Base-by-base conservation (phyloP, 176 grass and related monocot genomes). In the Poa pratensis region DNA sequence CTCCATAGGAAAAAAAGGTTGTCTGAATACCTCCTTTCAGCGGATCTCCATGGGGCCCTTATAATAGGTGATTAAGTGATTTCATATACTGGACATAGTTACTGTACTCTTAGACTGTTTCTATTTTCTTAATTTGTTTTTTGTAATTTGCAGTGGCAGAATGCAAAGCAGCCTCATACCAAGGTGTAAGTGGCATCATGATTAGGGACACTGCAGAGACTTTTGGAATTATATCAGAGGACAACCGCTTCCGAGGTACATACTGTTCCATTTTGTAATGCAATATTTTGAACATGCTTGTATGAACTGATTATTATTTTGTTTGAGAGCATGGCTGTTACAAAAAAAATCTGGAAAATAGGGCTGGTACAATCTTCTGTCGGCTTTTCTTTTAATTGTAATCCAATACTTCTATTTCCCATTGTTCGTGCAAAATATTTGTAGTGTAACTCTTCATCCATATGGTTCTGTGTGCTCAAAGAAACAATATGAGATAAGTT, bases 11-110 rank as follows among this genome's bases (percentile, higher is more conserved):
- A 92, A 87, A 98, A 90, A 16, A 34, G 85, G 71, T 86, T 95
- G 55, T 55, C 83, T 14, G 96, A 95, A 68, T 80, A 87, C 48
- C 84, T 98, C 60, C 86, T 98, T 39, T 87, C 65, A 46, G 93
- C 93, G 76, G 93, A 98, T 73, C 87, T 98, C 73, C 93, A 98
- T 68, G 93, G 93, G 79, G 91, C 93, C n/a, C 61, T 92, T 80
- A 48, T 98, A 61, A 82, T 85, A 84, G 93, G 96, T 95, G 81
- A 75, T 80, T 85, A 84, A 91, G 96, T 95, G 81, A 75, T 80
- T 59, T 83, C 34, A 59, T 62, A 90, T 14, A 13, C 63, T 81
- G 26, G 53, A 48, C 17, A 22, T 48, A 72, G 76, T 76, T 69
- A 53, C 35, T 79, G 24, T 5, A 24, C 22, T 83, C 2, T 57